Percentiles rank a stretch among this genome's conserved stretches.
Evolutionary conservation across 1,139 yeast species (phyloP).

Genomic region (Zygosaccharomyces pseudobailii): DNA sequence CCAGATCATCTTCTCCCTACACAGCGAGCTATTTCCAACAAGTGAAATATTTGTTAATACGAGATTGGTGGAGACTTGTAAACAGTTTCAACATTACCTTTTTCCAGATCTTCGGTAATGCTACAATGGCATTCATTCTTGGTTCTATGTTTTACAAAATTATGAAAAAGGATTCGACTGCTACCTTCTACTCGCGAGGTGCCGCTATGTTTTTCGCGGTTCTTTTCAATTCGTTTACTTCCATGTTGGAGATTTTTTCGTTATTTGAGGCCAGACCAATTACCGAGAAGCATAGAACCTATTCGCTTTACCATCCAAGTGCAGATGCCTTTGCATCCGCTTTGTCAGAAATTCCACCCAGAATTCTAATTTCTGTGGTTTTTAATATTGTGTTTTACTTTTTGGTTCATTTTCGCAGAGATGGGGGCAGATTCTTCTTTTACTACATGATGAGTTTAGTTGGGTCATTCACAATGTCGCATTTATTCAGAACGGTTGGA

Average conservation of each 20-base stretch:
- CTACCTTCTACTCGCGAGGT: slow-evolving; percentile 53
- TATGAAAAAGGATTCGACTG: slow-evolving; percentile 36
- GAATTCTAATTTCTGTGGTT: slow-evolving; percentile 43
- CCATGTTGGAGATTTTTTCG: slow-evolving; percentile 58
- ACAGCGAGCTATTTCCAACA: slow-evolving; percentile 54
- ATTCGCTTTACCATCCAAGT: slow-evolving; percentile 61
- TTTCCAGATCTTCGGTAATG: slow-evolving; percentile 51
- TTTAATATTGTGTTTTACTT: slow-evolving; percentile 57
- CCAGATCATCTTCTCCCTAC: slow-evolving; percentile 48
- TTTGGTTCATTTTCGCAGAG: slow-evolving; percentile 52
- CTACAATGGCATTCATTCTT: slow-evolving; percentile 55
- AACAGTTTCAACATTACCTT: slow-evolving; percentile 62
- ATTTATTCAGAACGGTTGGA: slow-evolving; percentile 58
- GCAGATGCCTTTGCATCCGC: slow-evolving; percentile 63
- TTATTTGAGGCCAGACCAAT: slow-evolving; percentile 59
- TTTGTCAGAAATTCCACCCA: slow-evolving; percentile 55
- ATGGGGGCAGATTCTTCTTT: slow-evolving; percentile 56
- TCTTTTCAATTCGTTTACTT: slow-evolving; percentile 62
- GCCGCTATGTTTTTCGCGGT: slow-evolving; percentile 65
- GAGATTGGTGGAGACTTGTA: slow-evolving; percentile 52
- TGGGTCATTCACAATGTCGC: slow-evolving; percentile 54
- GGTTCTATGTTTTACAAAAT: slow-evolving; percentile 64
- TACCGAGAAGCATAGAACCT: slow-evolving; percentile 64
- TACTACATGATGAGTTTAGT: slow-evolving; percentile 46
- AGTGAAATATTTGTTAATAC: slow-evolving; percentile 45